Conservation (phyloP, 2,329 filamentous ascomycete genomes). For the Tolypocladium album region DNA sequence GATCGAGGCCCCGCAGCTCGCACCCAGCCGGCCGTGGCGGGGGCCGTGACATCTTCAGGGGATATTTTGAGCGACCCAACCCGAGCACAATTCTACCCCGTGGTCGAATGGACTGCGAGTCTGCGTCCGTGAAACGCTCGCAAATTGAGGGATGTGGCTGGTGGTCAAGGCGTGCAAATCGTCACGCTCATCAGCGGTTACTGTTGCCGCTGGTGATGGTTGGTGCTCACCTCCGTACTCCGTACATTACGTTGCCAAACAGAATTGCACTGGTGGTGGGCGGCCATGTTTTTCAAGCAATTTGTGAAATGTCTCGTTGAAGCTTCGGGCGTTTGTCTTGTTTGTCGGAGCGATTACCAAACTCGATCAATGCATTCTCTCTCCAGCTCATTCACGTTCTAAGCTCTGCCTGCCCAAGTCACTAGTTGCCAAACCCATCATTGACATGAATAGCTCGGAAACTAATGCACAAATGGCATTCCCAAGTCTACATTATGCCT, state of each 20-base stretch:
- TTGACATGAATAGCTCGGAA: background rate
- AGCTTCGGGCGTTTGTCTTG: background rate
- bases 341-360: background rate
- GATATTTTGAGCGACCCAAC: background rate
- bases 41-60: background rate
- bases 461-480: background rate
- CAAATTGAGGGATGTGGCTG: background rate
- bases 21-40: background rate
- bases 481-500: background rate
- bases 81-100: background rate
- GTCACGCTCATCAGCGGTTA: background rate
- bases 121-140: background rate
- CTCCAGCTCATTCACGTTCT: too few relatives aligned
- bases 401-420: too few relatives aligned
- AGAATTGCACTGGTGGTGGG: too few relatives aligned
- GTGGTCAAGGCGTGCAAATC: background rate
- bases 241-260: too few relatives aligned
- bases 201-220: background rate
- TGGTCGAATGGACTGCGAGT: background rate
- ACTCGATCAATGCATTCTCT: background rate
- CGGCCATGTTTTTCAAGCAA: background rate
- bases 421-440: too few relatives aligned
- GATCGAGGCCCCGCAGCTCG: background rate
- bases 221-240: background rate
- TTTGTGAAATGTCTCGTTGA: background rate